phyloP scores from a whole-genome alignment of 2,329 filamentous ascomycete species.

The Botrytis pseudocinerea region DNA sequence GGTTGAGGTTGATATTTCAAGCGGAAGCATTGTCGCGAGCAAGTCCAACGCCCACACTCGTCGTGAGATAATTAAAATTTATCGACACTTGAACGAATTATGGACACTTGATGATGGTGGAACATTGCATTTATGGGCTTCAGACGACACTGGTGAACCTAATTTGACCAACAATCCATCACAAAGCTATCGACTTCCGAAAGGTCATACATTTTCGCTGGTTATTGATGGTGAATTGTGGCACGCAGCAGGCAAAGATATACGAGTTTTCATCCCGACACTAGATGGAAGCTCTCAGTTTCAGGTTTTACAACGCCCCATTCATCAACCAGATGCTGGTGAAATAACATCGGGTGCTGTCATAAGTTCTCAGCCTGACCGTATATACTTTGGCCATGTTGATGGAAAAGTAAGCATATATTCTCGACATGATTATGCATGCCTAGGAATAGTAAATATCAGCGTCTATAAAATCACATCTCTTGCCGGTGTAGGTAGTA shows the following conservation, averaged over 20 bases:
- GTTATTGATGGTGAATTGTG: constrained; percentile 83
- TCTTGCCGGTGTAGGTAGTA: constrained; percentile 74
- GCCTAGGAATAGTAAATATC: constrained; percentile 77
- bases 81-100: constrained; percentile 82
- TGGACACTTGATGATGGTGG: constrained; percentile 94
- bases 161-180: constrained; percentile 70
- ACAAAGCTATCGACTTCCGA: constrained; percentile 74
- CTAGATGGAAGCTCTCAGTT: constrained; percentile 68
- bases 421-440: constrained; percentile 71
- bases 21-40: constrained; percentile 67
- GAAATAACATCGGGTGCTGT: constrained; percentile 85
- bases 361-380: constrained; percentile 71
- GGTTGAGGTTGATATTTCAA: constrained; percentile 80
- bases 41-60: constrained; percentile 74
- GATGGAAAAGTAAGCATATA: constrained; percentile 97
- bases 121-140: constrained; percentile 82
- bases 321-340: constrained; percentile 71
- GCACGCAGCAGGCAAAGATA: constrained; percentile 83
- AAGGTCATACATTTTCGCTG: constrained; percentile 84
- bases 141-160: constrained; percentile 69
- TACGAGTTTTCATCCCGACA: constrained; percentile 79
- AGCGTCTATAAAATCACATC: constrained; percentile 96
- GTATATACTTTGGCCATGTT: constrained; percentile 85
- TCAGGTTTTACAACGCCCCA: constrained; percentile 70
- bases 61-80: constrained; percentile 79